Base-by-base conservation (phyloP, 768 basidiomycete species). In the Pisolithus microcarpus region DNA sequence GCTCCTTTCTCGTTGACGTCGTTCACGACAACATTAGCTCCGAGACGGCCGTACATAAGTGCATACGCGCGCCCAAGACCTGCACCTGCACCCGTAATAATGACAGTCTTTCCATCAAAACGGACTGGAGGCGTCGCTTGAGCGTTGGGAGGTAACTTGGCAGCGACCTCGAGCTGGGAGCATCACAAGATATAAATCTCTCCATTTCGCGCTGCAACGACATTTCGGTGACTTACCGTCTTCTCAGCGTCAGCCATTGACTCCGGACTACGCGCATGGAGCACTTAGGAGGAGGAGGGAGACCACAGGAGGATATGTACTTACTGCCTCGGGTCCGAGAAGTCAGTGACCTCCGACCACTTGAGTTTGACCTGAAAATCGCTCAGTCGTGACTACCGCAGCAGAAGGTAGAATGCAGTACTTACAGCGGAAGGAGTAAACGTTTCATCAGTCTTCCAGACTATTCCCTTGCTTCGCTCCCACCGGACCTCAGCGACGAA, bases 1-100 rank as follows among this genome's bases (percentile, higher is more conserved):
- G 93, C 93, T 2, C 79, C 85, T 59, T 92, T 89, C 62, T 85
- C 86, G 65, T 77, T 91, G 43, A 97, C 85, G 61, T 99, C 96
- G 65, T 98, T 99, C 39, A 98, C 82, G 42, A 98, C 88, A 28
- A 99, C 89, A 59, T 96, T 96, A 8, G 92, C 95, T n/a, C 96
- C 95, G 8, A 94, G 81, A 49, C 79, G 82, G 23, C 79, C 89
- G 62, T 87, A 98, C 88, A 97, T 89, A 39, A 86, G 76, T 0
- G 96, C 89, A 63, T 98, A 96, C 2, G 81, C 80, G 26, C 96
- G 84, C 15, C 96, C 96, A 28, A 99, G 82, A 48, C 95, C 96
- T 26, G 87, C 91, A 38, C 95, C 95, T 7, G 93, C 90, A 37
- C 95, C 96, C 2, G 96, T 98, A 58, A 98, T 78, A 59, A 99